Base-by-base conservation (phyloP, 2,329 filamentous ascomycete species). In the Epichloe amarillans region DNA sequence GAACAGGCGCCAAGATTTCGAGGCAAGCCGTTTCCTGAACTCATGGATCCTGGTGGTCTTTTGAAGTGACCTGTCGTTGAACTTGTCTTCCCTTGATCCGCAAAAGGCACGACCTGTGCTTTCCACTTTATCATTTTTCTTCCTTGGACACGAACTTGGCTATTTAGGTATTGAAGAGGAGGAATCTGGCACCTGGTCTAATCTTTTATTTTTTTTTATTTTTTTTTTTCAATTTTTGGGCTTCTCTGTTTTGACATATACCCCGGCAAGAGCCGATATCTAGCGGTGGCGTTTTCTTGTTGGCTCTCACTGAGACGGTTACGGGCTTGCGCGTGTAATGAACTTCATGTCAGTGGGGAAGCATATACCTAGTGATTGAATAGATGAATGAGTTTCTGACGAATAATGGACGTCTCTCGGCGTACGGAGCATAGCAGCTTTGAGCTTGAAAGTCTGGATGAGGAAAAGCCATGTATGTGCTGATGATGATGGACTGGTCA, bases 11-110 rank as follows among this genome's bases (percentile, higher is more conserved):
- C 64, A 23, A 64, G 63, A 23, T 55, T 58, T 15, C 57, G 63
- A 11, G 61, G 59, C 44, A 64, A 62, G 17, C 56, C 59, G 3
- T 62, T 62, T 23, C 63, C 65, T 3, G 58, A 65, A 38, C 61
- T 72, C 2, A 63, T 61, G 44, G 71, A 73, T 53, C 60, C 62
- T 3, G 70, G 70, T 15, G 69, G 70, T 44, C 61, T 74, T 17
- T 57, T 72, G 35, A 65, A 61, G 45, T 67, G 56, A 60, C 41
- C 49, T 8, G 39, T 36, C 6, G n/a, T 26, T 26, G n/a, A 41
- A n/a, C 4, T n/a, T n/a, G 19, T 19, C 19, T 30, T 11, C 3
- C 10, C 30, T 30, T 30, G 26, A 30, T 30, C 30, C 11, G 8
- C 8, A 30, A 30, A 30, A 30, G 3, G 30, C 10, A 30, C 30